phyloP scores from a whole-genome alignment of 768 basidiomycete species.

The Piloderma croceum region DNA sequence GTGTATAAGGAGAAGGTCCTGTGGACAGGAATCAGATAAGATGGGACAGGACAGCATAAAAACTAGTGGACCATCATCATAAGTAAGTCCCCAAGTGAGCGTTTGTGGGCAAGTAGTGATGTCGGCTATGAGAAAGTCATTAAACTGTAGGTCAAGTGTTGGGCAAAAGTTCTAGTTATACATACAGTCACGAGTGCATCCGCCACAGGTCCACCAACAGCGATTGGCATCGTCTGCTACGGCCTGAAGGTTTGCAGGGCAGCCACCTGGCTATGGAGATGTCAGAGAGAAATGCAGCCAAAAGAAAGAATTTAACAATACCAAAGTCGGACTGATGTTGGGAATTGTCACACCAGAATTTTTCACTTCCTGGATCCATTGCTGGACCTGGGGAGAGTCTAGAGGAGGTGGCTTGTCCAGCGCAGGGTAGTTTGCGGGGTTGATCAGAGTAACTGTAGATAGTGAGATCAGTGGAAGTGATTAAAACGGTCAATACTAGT shows the following conservation, averaged over 20 bases:
- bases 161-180: no score
- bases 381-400: constrained; percentile 56
- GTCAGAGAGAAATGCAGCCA: constrained; percentile 3
- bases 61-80: constrained; percentile 55
- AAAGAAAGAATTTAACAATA: constrained; percentile 21
- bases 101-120: constrained; percentile 70
- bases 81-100: constrained; percentile 52
- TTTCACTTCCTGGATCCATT: constrained; percentile 64
- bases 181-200: constrained; percentile 67
- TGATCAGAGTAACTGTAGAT: constrained; percentile 31
- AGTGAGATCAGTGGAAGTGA: neutral
- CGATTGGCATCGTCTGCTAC: constrained; percentile 46
- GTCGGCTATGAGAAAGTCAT: constrained; percentile 40
- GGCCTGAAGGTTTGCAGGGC: constrained; percentile 48
- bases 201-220: constrained; percentile 82
- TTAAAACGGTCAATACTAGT: constrained; percentile 11
- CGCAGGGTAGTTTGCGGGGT: constrained; percentile 55
- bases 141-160: no score
- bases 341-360: constrained; percentile 57
- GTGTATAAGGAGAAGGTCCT: constrained; percentile 65
- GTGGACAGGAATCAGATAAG: neutral
- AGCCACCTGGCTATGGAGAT: constrained; percentile 36
- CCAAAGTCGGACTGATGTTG: constrained; percentile 38
- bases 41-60: neutral
- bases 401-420: constrained; percentile 58